Percentiles rank a stretch among this genome's conserved stretches.
phyloP scores from a whole-genome alignment of 225 moss, liverwort and hornwort species.

The Marchantia polymorpha region DNA sequence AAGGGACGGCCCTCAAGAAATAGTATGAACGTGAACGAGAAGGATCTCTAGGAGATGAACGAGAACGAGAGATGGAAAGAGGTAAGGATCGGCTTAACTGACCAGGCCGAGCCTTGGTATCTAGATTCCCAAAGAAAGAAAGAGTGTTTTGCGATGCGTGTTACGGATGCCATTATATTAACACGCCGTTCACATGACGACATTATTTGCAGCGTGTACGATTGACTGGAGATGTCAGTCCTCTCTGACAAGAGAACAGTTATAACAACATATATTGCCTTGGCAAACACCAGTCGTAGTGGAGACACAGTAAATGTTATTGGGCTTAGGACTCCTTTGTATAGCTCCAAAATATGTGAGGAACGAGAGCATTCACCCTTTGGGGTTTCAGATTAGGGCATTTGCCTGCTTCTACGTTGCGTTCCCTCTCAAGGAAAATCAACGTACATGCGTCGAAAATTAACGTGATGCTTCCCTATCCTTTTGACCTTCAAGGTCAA shows the following conservation, averaged over 20 bases:
- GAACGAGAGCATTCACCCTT: background rate
- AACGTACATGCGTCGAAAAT: background rate
- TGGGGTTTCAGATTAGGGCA: background rate
- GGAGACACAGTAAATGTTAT: too few species aligned
- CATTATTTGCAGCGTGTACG: slow-evolving; percentile 33
- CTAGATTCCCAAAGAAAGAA: background rate
- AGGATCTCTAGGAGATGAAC: too few species aligned
- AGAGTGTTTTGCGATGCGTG: slow-evolving; percentile 6
- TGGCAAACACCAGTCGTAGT: background rate
- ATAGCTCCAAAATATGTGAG: background rate
- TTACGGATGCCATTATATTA: slow-evolving; percentile 20
- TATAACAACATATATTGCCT: slow-evolving; percentile 2
- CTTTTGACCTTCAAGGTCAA: background rate
- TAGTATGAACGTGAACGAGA: background rate
- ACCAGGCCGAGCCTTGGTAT: background rate
- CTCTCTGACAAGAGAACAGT: slow-evolving; percentile 21
- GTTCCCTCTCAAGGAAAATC: background rate
- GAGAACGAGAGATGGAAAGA: background rate
- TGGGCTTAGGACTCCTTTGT: too few species aligned
- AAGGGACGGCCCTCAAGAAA: too few species aligned
- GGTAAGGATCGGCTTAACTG: background rate
- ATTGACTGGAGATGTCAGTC: background rate
- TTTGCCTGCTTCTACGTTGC: background rate
- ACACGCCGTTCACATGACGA: slow-evolving; percentile 29
- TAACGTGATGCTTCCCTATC: background rate